Evolutionary conservation across 1,284 basidiomycete genomes (phyloP), one percentile per base, ranked within the genome.

Genomic region (Sanghuangporus sanghuang): DNA sequence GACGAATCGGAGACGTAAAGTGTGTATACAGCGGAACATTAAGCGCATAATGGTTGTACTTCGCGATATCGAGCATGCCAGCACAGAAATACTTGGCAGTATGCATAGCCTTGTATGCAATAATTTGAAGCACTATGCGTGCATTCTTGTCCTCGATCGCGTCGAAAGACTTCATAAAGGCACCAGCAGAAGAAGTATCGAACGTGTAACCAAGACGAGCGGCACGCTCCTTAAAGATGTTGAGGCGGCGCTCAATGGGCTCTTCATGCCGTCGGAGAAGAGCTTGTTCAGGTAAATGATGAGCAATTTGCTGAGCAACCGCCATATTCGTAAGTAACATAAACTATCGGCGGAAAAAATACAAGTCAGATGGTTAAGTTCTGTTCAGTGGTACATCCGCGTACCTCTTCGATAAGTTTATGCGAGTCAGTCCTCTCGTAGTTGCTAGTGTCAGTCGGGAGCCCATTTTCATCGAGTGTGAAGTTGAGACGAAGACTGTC

Each of bases 21-120:
- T 99, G 96, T 27, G 96, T 97, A 80, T 99, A 99, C 58, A 99
- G 80, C 7, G 97, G 95, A 6, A 87, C 81, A 70, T 90, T 96
- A 69, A 99, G 81, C 1, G 95, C 89, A 74, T 93, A 98, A 77
- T 99, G 97, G 40, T 85, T 79, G 74, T 98, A 99, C 79, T 99
- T 98, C 52, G 95, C 93, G 72, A 99, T 99, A 76, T 99, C 97
- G 69, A 99, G 83, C 94, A 98, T 97, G 68, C 97, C 97, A 32
- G 96, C 87, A 74, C 96, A 99, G 86, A 98, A 99, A 78, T 99
- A 98, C 74, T 96, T 96, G 67, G 97, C 93, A 59, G 88, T 86
- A 66, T 90, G 89, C 70, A 96, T 97, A 18, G 94, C 87, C 76
- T 97, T 98, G 73, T 86, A 89, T 38, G 89, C 86, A 49, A 98